Evolutionary conservation across 1,284 basidiomycete genomes (phyloP), one percentile per base, ranked within the genome.

Genomic region (Microbotryum saponariae): DNA sequence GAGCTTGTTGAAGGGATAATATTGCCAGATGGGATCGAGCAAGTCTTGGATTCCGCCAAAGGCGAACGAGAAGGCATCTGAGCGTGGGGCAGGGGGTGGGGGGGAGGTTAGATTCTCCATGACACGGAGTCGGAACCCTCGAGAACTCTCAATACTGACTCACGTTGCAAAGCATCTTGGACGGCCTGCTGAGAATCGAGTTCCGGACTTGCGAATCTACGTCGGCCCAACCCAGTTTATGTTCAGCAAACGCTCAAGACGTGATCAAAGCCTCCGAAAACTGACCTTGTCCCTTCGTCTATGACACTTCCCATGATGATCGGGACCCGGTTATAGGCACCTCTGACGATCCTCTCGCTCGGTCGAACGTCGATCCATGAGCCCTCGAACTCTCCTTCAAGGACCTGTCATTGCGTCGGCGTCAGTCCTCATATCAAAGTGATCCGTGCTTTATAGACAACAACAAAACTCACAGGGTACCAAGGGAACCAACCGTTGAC

Each of bases 41-140:
- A 66, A 57, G n/a, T 61, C 59, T 23, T 61, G 51, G 29, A 68
- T 52, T 10, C 61, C 64, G 29, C 66, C 66, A 52, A 65, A 68
- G 6, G 66, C 63, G 50, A 68, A 68, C 10, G 59, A 56, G 52
- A 68, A 68, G 16, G 61, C 55, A 31, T 59, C 66, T 68, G 52
- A 2, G 7, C 31, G 31, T 31, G 31, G 31, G 31, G 31, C 1
- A 18, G 1, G 29, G 4, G 0, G 33, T 0, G 8, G 18, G 27
- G 12, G 4, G 48, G 4, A 20, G 21, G 33, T 29, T 5, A 20
- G 37, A 4, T 33, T 6, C 31, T 44, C 16, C 18, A 5, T n/a
- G 27, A 51, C 12, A 18, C 16, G 16, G 18, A 44, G 25, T 25
- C 0, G 21, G 18, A 1, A 4, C n/a, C 6, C 3, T 10, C 8